phyloP scores from a whole-genome alignment of 2,329 filamentous ascomycete species.

The Teratosphaeria gauchensis region DNA sequence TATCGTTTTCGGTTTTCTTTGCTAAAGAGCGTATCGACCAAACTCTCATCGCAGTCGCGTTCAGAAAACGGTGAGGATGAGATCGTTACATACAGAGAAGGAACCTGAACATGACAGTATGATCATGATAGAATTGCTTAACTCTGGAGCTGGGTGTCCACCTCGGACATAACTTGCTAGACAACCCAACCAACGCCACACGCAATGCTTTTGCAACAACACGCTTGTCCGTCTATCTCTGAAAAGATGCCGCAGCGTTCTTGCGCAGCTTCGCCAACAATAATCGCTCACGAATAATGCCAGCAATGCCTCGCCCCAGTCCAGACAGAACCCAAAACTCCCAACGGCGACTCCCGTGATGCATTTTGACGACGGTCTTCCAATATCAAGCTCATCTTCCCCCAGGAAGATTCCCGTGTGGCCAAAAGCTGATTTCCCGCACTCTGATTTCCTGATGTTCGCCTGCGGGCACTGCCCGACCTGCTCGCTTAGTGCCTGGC shows the following conservation, averaged over 20 bases:
- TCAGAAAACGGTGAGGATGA: no score
- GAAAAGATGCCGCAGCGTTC: not conserved
- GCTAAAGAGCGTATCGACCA: no score
- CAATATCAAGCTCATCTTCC: not conserved
- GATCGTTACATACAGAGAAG: no score
- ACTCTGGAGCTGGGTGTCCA: not conserved
- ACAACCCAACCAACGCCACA: not conserved
- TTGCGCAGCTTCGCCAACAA: not conserved
- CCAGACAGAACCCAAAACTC: not conserved
- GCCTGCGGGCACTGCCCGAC: not conserved
- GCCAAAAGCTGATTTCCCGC: not conserved
- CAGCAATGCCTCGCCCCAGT: not conserved
- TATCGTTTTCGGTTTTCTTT: no score
- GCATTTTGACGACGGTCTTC: not conserved
- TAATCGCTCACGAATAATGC: not conserved
- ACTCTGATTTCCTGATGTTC: not conserved
- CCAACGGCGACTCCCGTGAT: not conserved
- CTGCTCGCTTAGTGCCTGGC: slow-evolving; percentile 4
- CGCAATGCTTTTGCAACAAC: not conserved
- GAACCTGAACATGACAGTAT: no score
- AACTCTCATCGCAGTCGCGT: no score
- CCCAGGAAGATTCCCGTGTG: not conserved
- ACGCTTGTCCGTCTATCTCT: not conserved
- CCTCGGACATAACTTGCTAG: not conserved
- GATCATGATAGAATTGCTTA: not conserved